Conservation (phyloP, 208 protist genomes). For the Trypanosoma platydactyli region DNA sequence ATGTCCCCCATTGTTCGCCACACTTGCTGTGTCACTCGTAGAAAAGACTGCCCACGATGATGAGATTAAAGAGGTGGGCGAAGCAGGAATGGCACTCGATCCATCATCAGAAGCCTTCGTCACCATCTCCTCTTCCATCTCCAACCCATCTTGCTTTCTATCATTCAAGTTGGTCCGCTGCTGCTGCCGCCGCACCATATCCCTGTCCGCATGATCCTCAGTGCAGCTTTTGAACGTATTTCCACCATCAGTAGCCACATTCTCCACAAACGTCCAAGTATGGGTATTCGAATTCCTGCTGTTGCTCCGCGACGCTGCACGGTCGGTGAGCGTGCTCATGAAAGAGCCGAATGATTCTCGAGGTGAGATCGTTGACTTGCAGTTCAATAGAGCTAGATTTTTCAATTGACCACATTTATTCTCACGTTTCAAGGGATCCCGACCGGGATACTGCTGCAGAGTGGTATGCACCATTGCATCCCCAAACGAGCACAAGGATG, state of each 20-base stretch:
- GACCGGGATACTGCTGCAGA: not conserved
- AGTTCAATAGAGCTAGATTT: not conserved
- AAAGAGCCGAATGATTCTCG: constrained; percentile 13
- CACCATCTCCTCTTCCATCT: not conserved
- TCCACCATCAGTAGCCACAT: not conserved
- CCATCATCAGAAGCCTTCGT: not conserved
- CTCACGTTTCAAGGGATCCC: too few species aligned
- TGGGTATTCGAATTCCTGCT: constrained; percentile 7
- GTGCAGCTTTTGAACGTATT: not conserved
- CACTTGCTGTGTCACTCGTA: not conserved
- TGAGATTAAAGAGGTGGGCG: not conserved
- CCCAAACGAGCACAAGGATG: not conserved
- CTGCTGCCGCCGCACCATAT: too few species aligned
- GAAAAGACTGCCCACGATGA: not conserved
- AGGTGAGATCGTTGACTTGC: not conserved
- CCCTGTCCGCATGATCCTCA: not conserved
- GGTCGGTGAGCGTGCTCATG: not conserved
- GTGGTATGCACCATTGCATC: not conserved
- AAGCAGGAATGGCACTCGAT: not conserved
- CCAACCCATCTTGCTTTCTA: not conserved
- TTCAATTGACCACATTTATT: not conserved
- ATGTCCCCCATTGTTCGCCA: not conserved
- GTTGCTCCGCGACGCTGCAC: not conserved
- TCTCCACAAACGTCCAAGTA: constrained; percentile 12
- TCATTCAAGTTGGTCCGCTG: not conserved